phyloP scores from a whole-genome alignment of 441 rosid species.

The Pelargonium myrrhifolium region DNA sequence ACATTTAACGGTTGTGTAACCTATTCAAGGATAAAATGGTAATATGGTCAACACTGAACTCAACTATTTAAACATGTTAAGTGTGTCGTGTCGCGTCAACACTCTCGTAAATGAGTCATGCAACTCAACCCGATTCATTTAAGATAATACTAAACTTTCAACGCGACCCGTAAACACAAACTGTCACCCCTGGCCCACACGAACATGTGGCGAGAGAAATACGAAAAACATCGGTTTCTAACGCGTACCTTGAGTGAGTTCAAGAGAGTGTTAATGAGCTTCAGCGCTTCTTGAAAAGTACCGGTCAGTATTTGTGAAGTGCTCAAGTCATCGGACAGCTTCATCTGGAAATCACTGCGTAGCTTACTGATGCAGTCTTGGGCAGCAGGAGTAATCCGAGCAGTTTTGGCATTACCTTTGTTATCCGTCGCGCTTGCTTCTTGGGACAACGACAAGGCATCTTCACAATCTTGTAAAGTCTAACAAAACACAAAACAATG shows the following conservation, averaged over 20 bases:
- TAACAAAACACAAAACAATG: slow-evolving; percentile 12
- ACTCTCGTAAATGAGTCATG: too few relatives aligned
- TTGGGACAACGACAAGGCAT: slow-evolving; percentile 42
- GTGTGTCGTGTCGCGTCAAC: too few relatives aligned
- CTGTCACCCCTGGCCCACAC: not conserved
- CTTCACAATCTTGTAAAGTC: slow-evolving; percentile 77
- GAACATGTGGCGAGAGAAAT: not conserved
- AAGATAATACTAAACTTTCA: too few relatives aligned
- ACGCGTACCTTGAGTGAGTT: slow-evolving; percentile 51
- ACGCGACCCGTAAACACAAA: too few relatives aligned
- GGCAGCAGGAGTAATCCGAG: slow-evolving; percentile 41
- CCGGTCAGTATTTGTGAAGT: slow-evolving; percentile 69
- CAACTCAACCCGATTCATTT: too few relatives aligned
- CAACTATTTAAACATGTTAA: too few relatives aligned
- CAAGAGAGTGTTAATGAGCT: slow-evolving; percentile 51
- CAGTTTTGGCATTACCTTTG: slow-evolving; percentile 24
- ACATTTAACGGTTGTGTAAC: too few relatives aligned
- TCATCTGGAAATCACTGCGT: slow-evolving; percentile 49
- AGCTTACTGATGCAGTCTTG: slow-evolving; percentile 43
- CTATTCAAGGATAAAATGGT: too few relatives aligned
- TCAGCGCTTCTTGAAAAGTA: slow-evolving; percentile 71
- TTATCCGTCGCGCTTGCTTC: slow-evolving; percentile 36
- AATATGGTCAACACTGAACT: too few relatives aligned
- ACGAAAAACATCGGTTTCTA: not conserved
- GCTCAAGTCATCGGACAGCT: slow-evolving; percentile 75